A percentile compares a stretch with the other conserved stretches of the same genome.
phyloP scores from a whole-genome alignment of 495 filamentous ascomycete genomes.

The Penicillium antarcticum region DNA sequence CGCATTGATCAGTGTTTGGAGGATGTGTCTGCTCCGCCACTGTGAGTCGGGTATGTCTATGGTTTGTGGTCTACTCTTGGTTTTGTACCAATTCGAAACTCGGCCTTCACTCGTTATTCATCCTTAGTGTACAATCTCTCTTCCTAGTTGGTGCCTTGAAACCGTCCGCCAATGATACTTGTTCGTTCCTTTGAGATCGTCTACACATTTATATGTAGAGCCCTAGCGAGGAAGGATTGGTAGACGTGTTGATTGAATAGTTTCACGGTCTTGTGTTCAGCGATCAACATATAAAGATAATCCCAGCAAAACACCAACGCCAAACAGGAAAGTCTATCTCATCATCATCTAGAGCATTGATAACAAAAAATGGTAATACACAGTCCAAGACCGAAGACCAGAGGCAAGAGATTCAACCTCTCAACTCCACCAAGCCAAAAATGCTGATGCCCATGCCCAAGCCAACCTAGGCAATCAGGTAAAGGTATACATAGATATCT shows the following conservation, averaged over 20 bases:
- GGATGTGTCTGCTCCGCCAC: conserved; percentile 62
- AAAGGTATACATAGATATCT: not conserved
- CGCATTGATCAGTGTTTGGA: conserved; percentile 76
- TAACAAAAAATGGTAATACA: not conserved
- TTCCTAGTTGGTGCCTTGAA: not conserved
- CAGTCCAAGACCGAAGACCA: not conserved
- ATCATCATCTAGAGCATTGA: not conserved
- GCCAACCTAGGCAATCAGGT: not conserved
- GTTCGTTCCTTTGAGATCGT: not conserved
- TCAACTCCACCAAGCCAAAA: not conserved
- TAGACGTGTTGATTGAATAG: too few relatives aligned
- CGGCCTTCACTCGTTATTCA: not conserved
- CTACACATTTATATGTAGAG: too few relatives aligned
- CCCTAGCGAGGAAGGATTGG: too few relatives aligned
- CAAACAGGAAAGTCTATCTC: not conserved
- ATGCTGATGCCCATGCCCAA: not conserved
- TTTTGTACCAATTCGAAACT: not conserved
- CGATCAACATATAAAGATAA: not conserved
- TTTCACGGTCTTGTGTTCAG: not conserved
- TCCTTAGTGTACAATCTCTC: conserved; percentile 7
- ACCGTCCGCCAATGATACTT: not conserved
- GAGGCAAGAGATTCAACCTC: not conserved
- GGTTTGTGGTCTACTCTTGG: not conserved
- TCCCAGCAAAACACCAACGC: not conserved
- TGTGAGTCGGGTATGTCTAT: conserved; percentile 22